phyloP scores from a whole-genome alignment of 768 basidiomycete genomes.

The Filobasidium floriforme region DNA sequence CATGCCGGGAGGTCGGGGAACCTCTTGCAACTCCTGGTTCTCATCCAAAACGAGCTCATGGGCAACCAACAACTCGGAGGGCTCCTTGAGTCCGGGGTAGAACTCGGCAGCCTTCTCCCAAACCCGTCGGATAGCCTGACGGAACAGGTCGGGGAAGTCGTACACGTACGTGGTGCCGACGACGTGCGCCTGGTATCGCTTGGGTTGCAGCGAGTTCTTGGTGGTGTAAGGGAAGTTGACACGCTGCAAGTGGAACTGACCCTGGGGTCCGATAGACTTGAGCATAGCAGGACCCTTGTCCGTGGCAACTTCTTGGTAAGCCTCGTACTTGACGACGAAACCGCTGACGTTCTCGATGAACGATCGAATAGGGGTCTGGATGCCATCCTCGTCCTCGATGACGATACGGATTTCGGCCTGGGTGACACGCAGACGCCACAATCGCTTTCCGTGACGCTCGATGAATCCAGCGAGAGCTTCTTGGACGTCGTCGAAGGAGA shows the following conservation, averaged over 20 bases:
- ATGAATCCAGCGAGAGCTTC: constrained; percentile 98
- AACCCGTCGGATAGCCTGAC: constrained; percentile 87
- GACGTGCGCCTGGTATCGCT: constrained; percentile 96
- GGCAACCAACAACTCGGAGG: constrained; percentile 70
- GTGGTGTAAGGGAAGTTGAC: constrained; percentile 90
- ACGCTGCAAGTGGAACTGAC: constrained; percentile 89
- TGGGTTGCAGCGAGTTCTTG: constrained; percentile 95
- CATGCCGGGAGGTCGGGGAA: constrained; percentile 84
- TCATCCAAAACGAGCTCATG: constrained; percentile 92
- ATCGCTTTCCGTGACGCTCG: constrained; percentile 92
- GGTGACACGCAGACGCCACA: constrained; percentile 97
- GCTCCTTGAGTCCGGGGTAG: constrained; percentile 62
- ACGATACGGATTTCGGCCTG: constrained; percentile 93
- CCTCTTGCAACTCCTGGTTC: constrained; percentile 78
- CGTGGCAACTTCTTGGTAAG: constrained; percentile 94
- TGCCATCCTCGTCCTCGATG: constrained; percentile 89
- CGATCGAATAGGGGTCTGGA: constrained; percentile 90
- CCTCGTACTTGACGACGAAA: constrained; percentile 96
- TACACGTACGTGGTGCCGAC: constrained; percentile 98
- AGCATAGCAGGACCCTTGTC: constrained; percentile 92
- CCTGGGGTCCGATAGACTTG: constrained; percentile 97
- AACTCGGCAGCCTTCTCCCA: constrained; percentile 61
- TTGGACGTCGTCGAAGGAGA: constrained; percentile 92
- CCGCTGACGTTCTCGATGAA: constrained; percentile 98
- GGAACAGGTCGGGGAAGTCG: constrained; percentile 98